phyloP scores from a whole-genome alignment of 352 stramenopile genomes.

The Aphanomyces astaci region DNA sequence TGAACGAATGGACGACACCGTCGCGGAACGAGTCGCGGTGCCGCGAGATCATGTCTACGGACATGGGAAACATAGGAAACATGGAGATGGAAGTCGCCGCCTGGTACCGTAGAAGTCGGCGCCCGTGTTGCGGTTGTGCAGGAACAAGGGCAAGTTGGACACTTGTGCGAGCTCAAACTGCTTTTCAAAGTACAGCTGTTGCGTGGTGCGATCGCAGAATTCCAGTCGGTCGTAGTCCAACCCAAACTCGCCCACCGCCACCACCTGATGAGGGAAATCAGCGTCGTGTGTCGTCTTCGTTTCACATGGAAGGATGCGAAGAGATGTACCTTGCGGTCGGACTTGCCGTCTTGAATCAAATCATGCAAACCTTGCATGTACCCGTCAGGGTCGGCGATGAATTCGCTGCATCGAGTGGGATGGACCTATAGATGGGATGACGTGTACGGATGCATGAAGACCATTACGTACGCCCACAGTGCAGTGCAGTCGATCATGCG shows the following conservation, averaged over 20 bases:
- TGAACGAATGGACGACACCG: constrained; percentile 96
- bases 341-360: constrained; percentile 46
- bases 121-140: constrained; percentile 94
- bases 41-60: constrained; percentile 59
- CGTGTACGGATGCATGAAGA: background rate
- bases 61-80: background rate
- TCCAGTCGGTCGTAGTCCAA: constrained; percentile 96
- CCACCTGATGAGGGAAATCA: constrained; percentile 68
- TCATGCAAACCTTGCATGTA: constrained; percentile 58
- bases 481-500: constrained; percentile 32
- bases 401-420: constrained; percentile 90
- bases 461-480: constrained; percentile 44
- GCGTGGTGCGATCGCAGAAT: constrained; percentile 88
- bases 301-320: too few relatives aligned
- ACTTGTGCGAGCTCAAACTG: constrained; percentile 87
- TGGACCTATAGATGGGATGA: constrained; percentile 84
- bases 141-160: constrained; percentile 89
- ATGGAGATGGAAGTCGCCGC: background rate
- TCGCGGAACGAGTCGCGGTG: constrained; percentile 61
- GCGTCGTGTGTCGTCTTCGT: too few relatives aligned
- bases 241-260: constrained; percentile 94
- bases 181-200: constrained; percentile 89
- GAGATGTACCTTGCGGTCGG: constrained; percentile 36
- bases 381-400: constrained; percentile 46
- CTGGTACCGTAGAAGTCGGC: constrained; percentile 89